phyloP scores from a whole-genome alignment of 495 filamentous ascomycete species.

The Penicillium roqueforti region DNA sequence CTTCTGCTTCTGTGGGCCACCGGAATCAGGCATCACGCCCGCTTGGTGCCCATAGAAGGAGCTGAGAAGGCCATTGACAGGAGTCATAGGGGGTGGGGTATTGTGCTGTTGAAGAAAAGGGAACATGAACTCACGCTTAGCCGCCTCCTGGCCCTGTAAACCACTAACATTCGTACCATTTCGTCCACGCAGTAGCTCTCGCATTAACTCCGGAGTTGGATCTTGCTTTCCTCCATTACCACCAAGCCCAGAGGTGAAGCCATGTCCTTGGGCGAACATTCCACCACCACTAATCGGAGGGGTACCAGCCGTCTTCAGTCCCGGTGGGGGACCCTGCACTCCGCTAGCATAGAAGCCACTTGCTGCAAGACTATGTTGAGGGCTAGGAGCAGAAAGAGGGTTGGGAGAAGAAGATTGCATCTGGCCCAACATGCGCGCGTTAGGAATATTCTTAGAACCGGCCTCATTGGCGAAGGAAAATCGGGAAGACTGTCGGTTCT shows the following conservation, averaged over 20 bases:
- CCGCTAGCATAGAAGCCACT: slow-evolving; percentile 50
- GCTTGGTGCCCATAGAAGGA: slow-evolving; percentile 85
- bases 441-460: slow-evolving; percentile 75
- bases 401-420: slow-evolving; percentile 68
- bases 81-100: slow-evolving; percentile 82
- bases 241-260: slow-evolving; percentile 68
- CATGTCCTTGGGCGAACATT: slow-evolving; percentile 73
- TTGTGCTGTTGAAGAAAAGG: slow-evolving; percentile 79
- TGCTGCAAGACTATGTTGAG: slow-evolving; percentile 40
- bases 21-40: slow-evolving; percentile 78
- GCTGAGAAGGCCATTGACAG: slow-evolving; percentile 80
- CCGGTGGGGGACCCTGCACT: slow-evolving; percentile 89
- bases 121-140: slow-evolving; percentile 94
- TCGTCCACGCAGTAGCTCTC: slow-evolving; percentile 65
- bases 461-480: slow-evolving; percentile 85
- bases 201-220: slow-evolving; percentile 70
- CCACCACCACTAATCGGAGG: slow-evolving; percentile 75
- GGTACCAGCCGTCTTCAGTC: slow-evolving; percentile 88
- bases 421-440: slow-evolving; percentile 82
- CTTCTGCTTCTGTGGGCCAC: slow-evolving; percentile 82
- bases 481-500: slow-evolving; percentile 79
- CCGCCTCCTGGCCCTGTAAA: slow-evolving; percentile 66
- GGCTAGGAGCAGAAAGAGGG: slow-evolving; percentile 54
- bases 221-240: slow-evolving; percentile 65
- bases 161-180: slow-evolving; percentile 53